phyloP scores from a whole-genome alignment of 108 stramenopile species.

The Cyclotella baltica region DNA sequence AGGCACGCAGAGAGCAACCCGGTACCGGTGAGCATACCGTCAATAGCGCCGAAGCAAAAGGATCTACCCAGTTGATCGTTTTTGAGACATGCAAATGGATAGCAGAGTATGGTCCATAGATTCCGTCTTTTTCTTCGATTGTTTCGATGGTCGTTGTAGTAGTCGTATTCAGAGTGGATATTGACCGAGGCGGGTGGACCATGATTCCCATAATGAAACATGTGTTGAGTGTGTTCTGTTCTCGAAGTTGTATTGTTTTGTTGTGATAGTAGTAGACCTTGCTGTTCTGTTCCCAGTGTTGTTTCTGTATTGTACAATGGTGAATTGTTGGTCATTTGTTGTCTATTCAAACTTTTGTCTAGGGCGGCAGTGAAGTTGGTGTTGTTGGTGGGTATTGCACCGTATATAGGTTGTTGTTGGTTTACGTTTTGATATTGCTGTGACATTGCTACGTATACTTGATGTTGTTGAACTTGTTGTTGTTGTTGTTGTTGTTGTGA shows the following conservation, averaged over 20 bases:
- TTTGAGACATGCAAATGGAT: slow-evolving; percentile 26
- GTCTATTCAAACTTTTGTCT: no score
- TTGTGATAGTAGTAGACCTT: not conserved
- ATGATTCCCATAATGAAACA: slow-evolving; percentile 30
- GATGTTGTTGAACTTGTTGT: no score
- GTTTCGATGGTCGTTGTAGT: not conserved
- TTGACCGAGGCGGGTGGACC: slow-evolving; percentile 23
- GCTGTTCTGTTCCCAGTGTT: not conserved
- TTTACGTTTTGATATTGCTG: no score
- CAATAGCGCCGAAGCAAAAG: slow-evolving; percentile 83
- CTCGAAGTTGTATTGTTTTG: not conserved
- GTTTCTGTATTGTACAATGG: not conserved
- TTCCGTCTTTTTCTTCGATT: slow-evolving; percentile 21
- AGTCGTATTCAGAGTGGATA: slow-evolving; percentile 11
- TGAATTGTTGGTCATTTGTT: not conserved
- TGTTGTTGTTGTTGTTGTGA: no score
- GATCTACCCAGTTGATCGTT: slow-evolving; percentile 54
- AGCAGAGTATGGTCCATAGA: slow-evolving; percentile 25
- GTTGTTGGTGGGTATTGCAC: not conserved
- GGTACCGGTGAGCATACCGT: slow-evolving; percentile 78
- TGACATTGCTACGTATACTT: not conserved
- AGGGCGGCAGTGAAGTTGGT: no score
- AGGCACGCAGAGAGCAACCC: slow-evolving; percentile 69
- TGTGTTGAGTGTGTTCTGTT: slow-evolving; percentile 28
- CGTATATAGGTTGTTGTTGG: no score